A percentile compares a stretch with the other conserved stretches of the same genome.
These are phyloP conservation scores for Xylariaceae sp. DNA, from an alignment of 2,329 filamentous ascomycete genomes.

Conservation along the genomic window DNA sequence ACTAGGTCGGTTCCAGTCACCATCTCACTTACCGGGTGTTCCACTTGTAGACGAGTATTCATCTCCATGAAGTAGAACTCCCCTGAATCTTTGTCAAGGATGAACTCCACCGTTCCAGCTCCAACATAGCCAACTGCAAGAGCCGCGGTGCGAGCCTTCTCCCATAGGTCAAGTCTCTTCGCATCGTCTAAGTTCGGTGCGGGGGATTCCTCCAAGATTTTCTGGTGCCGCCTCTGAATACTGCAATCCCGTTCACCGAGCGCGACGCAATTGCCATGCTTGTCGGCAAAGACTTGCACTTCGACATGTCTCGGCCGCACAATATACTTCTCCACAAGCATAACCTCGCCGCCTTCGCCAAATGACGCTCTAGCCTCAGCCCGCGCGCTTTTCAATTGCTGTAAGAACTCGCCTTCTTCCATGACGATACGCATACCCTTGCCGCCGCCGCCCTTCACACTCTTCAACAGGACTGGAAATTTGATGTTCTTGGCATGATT, in stretches of 20 bases:
- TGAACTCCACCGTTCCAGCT: constrained; percentile 85
- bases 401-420: constrained; percentile 60
- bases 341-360: constrained; percentile 70
- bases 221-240: constrained; percentile 80
- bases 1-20: constrained; percentile 71
- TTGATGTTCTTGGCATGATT: constrained; percentile 64
- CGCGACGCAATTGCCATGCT: constrained; percentile 70
- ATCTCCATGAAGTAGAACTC: constrained; percentile 81
- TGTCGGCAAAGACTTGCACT: constrained; percentile 85
- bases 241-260: constrained; percentile 86
- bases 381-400: constrained; percentile 65
- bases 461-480: constrained; percentile 72
- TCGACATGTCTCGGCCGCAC: constrained; percentile 77
- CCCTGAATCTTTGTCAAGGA: constrained; percentile 75
- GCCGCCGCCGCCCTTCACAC: constrained; percentile 72
- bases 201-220: constrained; percentile 85
- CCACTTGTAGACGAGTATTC: constrained; percentile 87
- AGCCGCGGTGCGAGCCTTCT: constrained; percentile 59
- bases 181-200: constrained; percentile 60
- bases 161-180: constrained; percentile 58
- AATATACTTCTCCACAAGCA: constrained; percentile 81
- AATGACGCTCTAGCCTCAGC: constrained; percentile 74
- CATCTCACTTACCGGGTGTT: constrained; percentile 83
- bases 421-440: constrained; percentile 78
- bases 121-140: constrained; percentile 81